Evolutionary conservation across 306 rosid genomes (phyloP).

Genomic region (Cercis canadensis): DNA sequence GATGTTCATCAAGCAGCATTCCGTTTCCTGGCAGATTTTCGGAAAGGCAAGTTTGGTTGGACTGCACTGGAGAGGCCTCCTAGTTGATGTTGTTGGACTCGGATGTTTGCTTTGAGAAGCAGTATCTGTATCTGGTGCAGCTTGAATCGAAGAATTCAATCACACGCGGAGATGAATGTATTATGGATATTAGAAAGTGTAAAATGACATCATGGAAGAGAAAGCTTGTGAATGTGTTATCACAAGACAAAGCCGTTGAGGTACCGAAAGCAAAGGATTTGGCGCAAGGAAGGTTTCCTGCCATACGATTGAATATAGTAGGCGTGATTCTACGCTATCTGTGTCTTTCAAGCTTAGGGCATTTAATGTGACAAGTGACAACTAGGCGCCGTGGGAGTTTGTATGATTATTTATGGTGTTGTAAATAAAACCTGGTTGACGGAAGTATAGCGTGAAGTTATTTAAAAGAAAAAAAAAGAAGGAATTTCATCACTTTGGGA

Average conservation of each 20-base stretch:
- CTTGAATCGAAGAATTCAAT: conserved; percentile 27
- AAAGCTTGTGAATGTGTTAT: conserved; percentile 13
- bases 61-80: conserved; percentile 91
- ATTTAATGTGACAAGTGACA: no score
- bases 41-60: conserved; percentile 93
- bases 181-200: conserved; percentile 8
- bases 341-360: background rate
- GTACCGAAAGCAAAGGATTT: conserved; percentile 22
- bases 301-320: conserved; percentile 33
- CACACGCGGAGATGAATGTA: background rate
- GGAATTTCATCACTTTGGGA: no score
- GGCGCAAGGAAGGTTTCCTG: conserved; percentile 22
- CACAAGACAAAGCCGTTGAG: background rate
- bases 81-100: conserved; percentile 37
- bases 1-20: conserved; percentile 80
- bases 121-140: background rate
- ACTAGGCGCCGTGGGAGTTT: background rate
- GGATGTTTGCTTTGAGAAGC: conserved; percentile 26
- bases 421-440: no score
- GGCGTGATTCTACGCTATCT: conserved; percentile 13
- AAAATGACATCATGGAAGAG: conserved; percentile 30
- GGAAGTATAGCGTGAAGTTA: no score
- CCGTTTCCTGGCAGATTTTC: conserved; percentile 82
- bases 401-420: no score
- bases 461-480: no score